Conservation (phyloP, 2,329 filamentous ascomycete genomes). For the Penicillium sp. region DNA sequence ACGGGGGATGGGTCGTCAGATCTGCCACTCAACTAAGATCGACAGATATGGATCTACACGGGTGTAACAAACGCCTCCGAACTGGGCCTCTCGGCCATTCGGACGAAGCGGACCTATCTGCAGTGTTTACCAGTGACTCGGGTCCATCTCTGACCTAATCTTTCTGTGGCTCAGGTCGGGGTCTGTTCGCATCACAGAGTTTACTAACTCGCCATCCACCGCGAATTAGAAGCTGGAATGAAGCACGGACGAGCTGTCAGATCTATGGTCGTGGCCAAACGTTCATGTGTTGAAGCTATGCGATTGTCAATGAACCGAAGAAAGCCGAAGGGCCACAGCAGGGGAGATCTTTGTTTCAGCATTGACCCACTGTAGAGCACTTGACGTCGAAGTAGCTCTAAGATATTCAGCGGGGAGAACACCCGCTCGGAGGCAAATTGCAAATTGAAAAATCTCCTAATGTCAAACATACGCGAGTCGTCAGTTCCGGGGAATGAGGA, state of each 20-base stretch:
- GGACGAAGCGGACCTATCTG: neutral
- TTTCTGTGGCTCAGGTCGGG: neutral
- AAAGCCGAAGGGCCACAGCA: neutral
- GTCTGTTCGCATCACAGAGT: neutral
- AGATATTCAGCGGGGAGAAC: conserved; percentile 3
- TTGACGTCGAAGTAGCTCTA: neutral
- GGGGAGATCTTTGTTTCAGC: neutral
- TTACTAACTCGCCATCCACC: neutral
- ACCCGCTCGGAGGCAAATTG: neutral
- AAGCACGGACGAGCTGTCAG: conserved; percentile 14
- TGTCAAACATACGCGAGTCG: neutral
- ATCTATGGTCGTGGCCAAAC: conserved; percentile 1
- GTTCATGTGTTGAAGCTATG: conserved; percentile 1
- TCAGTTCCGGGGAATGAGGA: conserved; percentile 2
- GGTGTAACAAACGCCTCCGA: neutral
- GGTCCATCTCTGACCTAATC: neutral
- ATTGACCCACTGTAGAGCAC: neutral
- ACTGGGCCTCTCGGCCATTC: neutral
- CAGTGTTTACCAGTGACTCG: conserved; percentile 2
- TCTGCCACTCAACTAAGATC: conserved; percentile 15
- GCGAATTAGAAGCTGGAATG: conserved; percentile 1
- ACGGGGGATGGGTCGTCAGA: neutral
- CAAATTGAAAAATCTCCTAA: neutral
- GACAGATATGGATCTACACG: conserved; percentile 13
- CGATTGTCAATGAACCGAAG: neutral